Evolutionary conservation across 1,139 yeast genomes (phyloP).

Genomic region (Zygosaccharomyces sapae): DNA sequence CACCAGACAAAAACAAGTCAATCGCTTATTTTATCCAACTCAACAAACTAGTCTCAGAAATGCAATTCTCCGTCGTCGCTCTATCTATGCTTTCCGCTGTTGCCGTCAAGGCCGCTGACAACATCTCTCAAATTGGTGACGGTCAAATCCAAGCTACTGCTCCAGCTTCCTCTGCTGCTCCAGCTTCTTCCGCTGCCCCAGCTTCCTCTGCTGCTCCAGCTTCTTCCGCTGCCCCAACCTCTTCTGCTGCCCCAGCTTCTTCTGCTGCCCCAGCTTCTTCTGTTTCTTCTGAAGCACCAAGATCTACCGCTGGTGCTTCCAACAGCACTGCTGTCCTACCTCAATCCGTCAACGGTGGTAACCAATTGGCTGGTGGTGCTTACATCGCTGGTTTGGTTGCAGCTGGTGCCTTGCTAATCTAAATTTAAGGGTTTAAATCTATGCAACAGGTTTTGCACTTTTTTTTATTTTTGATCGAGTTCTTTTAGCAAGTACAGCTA

Average conservation of each 20-base stretch:
- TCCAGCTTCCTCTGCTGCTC: slow-evolving; percentile 7
- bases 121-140: slow-evolving; percentile 16
- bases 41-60: slow-evolving; percentile 6
- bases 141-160: slow-evolving; percentile 18
- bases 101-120: slow-evolving; percentile 14
- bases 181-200: slow-evolving; percentile 14
- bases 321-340: slow-evolving; percentile 11
- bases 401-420: slow-evolving; percentile 19
- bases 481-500: not conserved
- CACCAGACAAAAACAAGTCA: slow-evolving; percentile 7
- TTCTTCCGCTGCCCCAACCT: slow-evolving; percentile 9
- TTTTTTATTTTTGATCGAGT: not conserved
- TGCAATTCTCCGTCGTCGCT: slow-evolving; percentile 19
- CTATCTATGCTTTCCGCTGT: slow-evolving; percentile 15
- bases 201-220: slow-evolving; percentile 9
- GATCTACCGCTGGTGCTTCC: slow-evolving; percentile 14
- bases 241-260: slow-evolving; percentile 10
- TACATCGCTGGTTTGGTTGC: slow-evolving; percentile 17
- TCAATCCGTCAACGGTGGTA: slow-evolving; percentile 16
- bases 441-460: slow-evolving; percentile 1
- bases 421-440: slow-evolving; percentile 7
- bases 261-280: slow-evolving; percentile 12
- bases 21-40: slow-evolving; percentile 10
- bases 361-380: slow-evolving; percentile 17
- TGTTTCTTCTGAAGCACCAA: slow-evolving; percentile 7